Conservation (phyloP, 257 asterid genomes). For the Dorcoceras hygrometricum region DNA sequence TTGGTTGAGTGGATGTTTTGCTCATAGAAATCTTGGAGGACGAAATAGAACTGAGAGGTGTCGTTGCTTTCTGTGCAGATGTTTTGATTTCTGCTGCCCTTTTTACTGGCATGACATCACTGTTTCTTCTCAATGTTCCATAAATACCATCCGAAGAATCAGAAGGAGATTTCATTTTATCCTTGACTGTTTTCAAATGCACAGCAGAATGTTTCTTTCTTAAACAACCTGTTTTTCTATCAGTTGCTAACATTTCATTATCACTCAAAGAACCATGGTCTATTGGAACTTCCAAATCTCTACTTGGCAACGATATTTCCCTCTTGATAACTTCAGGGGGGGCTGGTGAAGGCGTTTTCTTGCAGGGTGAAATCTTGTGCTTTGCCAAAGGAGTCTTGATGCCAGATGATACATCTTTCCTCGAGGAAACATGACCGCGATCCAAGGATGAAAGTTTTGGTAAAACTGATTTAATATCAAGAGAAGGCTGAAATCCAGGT, state of each 20-base stretch:
- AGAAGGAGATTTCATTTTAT: slow-evolving; percentile 27
- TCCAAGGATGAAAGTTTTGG: slow-evolving; percentile 12
- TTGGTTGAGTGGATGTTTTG: slow-evolving; percentile 17
- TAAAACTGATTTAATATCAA: not conserved
- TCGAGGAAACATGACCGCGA: not conserved
- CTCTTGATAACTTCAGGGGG: slow-evolving; percentile 40
- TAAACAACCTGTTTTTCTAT: slow-evolving; percentile 28
- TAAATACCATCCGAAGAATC: slow-evolving; percentile 18
- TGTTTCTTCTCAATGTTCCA: slow-evolving; percentile 19
- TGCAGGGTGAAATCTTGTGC: slow-evolving; percentile 21
- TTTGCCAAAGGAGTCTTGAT: slow-evolving; percentile 18
- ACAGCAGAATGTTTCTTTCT: slow-evolving; percentile 25
- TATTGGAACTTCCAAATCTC: slow-evolving; percentile 23
- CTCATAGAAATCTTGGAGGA: slow-evolving; percentile 17
- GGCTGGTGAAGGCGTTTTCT: slow-evolving; percentile 22
- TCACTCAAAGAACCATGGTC: slow-evolving; percentile 26
- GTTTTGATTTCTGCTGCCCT: slow-evolving; percentile 12
- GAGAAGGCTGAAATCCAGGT: slow-evolving; percentile 13
- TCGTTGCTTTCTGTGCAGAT: slow-evolving; percentile 21
- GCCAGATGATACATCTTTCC: slow-evolving; percentile 18
- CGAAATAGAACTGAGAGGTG: slow-evolving; percentile 21
- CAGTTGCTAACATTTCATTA: slow-evolving; percentile 27
- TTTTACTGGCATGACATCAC: slow-evolving; percentile 19
- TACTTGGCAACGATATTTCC: slow-evolving; percentile 30
- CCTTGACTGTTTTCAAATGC: slow-evolving; percentile 26